Evolutionary conservation across 495 filamentous ascomycete genomes (phyloP).

Genomic region (Pyrenula aspistea): DNA sequence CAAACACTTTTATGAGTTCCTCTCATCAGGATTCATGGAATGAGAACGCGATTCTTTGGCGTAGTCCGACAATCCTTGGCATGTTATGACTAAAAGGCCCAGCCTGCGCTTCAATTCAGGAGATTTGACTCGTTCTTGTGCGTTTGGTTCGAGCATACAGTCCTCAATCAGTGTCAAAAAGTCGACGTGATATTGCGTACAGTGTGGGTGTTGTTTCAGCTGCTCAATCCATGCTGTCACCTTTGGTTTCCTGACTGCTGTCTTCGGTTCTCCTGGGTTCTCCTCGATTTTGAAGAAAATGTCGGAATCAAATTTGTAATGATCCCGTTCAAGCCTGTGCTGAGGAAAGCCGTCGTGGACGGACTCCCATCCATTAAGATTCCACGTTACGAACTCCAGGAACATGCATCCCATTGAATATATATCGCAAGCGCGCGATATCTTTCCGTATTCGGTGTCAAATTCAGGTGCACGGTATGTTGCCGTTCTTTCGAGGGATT

Average conservation of each 20-base stretch:
- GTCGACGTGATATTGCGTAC: not conserved
- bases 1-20: no score
- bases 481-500: not conserved
- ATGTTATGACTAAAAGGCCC: not conserved
- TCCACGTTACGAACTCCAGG: conserved; percentile 22
- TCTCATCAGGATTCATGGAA: no score
- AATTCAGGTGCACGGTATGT: conserved; percentile 32
- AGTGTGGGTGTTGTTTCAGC: conserved; percentile 1
- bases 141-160: not conserved
- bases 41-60: no score
- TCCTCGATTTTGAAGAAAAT: conserved; percentile 3
- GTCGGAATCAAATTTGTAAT: not conserved
- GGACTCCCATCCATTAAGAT: not conserved
- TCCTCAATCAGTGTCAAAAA: not conserved
- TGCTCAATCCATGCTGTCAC: not conserved
- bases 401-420: conserved; percentile 37
- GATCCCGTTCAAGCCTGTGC: not conserved
- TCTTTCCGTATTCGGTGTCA: conserved; percentile 16
- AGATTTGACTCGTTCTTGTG: not conserved
- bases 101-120: not conserved
- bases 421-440: conserved; percentile 30
- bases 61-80: not conserved
- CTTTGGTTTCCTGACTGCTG: not conserved
- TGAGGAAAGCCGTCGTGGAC: not conserved
- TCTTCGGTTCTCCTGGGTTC: not conserved